Base-by-base conservation (phyloP, 2,329 filamentous ascomycete species). In the Colletotrichum sp. region DNA sequence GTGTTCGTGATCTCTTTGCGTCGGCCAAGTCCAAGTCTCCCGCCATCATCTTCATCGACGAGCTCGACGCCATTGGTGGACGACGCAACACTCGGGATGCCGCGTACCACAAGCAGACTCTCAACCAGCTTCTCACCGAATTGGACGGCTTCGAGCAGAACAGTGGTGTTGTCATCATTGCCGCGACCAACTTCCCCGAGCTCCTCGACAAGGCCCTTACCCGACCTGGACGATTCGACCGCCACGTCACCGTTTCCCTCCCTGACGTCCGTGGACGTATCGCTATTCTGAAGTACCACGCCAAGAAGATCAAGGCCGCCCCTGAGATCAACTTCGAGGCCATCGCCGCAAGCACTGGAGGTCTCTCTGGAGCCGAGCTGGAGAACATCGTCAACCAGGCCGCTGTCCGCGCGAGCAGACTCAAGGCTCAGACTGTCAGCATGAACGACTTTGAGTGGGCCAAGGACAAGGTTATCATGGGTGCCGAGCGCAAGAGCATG, bases 351-450 rank as follows among this genome's bases (percentile, higher is more conserved):
- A 95, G 95, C 77, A 98, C 96, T 16, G 93, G 95, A 71, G 97
- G 97, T 13, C 96, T 98, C 81, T 99, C 96, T 65, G 97, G 97
- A 79, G 97, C 97, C 24, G 97, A 99, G 81, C 90, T 99, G 14
- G 97, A 99, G 86, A 99, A 98, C 83, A 92, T 99, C 80, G 94
- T 98, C 82, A 99, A 99, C 85, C 95, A 98, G 83, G 97, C 97
- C 36, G 97, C 97, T 26, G 94, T 99, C 59, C 95, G 94, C 81
- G 97, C 97, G n/a, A 98, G 95, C 81, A 95, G 97, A 83, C 91
- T 95, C 79, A 97, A 96, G 86, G 91, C 94, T 52, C 89, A 89
- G 75, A 90, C 93, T 61, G 95, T 99, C 69, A 90, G 91, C 14
- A 94, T 95, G 84, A 86, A 90, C 39, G 96, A 99, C 82, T 93